A percentile compares a stretch with the other conserved stretches of the same genome.
These are phyloP conservation scores for Pseudotsuga menziesii DNA, from an alignment of 75 land plant species.

Conservation along the genomic window DNA sequence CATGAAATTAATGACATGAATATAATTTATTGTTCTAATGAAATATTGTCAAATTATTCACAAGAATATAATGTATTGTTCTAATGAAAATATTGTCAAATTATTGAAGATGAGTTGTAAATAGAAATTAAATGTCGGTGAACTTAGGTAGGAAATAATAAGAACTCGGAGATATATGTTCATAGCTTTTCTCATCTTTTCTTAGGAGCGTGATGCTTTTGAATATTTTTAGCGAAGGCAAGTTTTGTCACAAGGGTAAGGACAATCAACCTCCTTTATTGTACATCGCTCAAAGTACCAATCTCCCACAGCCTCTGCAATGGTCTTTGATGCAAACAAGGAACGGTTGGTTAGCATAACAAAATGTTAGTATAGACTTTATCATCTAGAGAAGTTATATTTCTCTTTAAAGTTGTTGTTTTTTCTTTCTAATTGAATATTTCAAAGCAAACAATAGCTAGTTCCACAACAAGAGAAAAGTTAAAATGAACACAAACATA, in stretches of 20 bases:
- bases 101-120: neutral
- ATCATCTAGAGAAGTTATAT: too few relatives aligned
- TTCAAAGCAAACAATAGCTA: too few relatives aligned
- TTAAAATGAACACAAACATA: too few relatives aligned
- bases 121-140: neutral
- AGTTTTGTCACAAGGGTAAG: conserved; percentile 72
- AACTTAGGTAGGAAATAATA: neutral
- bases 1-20: neutral
- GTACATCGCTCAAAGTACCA: conserved; percentile 68
- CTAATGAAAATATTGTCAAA: too few relatives aligned
- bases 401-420: too few relatives aligned
- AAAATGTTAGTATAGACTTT: too few relatives aligned
- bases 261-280: conserved; percentile 45
- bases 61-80: too few relatives aligned
- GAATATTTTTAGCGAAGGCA: conserved; percentile 21
- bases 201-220: neutral
- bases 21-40: neutral
- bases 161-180: neutral
- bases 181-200: neutral
- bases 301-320: conserved; percentile 65
- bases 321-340: conserved; percentile 31
- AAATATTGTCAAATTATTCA: too few relatives aligned
- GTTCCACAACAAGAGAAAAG: too few relatives aligned
- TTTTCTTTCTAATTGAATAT: too few relatives aligned
- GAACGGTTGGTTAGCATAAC: neutral